Evolutionary conservation across 2,329 filamentous ascomycete genomes (phyloP), one percentile per base, ranked within the genome.

Genomic region (Microdochium trichocladiopsis): DNA sequence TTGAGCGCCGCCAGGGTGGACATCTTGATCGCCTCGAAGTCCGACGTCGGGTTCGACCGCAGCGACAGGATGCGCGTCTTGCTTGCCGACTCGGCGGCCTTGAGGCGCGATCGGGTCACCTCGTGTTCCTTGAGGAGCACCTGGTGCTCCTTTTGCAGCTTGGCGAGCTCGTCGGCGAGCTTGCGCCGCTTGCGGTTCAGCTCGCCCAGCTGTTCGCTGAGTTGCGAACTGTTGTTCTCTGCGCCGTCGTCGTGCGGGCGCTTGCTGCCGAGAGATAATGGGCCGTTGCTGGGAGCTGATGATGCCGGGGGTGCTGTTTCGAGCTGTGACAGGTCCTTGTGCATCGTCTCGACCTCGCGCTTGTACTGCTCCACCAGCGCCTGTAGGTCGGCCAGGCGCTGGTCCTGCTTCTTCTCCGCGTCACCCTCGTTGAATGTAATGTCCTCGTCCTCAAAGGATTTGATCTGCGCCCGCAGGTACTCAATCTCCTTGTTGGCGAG

Each of bases 401-500:
- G 81, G 61, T 99, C 90, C 51, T 88, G 86, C 45, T 82, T 84
- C 45, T 82, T 84, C 31, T 90, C 88, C 0, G 89, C 83, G 52
- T 93, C 84, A 12, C 41, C 21, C 6, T 45, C 41, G 18, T 45
- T 45, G 72, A 96, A 88, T 0, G 92, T 92, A 51, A 84, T 82
- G 61, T 97, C 92, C 68, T 99, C 94, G 1, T 83, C 81, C 62
- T 97, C 90, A 55, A 95, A 87, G 0, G 88, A 87, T 70, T 92
- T 92, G 51, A 97, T 78, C 68, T 99, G 94, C 0, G 90, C 93
- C 22, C 94, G 88, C 6, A 99, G 79, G 65, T 95, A 96, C 59
- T 96, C 92, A 1, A 94, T 90, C 66, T 99, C 95, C 64, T 96
- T 96, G 23, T 90, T 78, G 0, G 92, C 90, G 8, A 99, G 78